Conservation (phyloP, 129 eudicot genomes). For the Lactuca saligna region DNA sequence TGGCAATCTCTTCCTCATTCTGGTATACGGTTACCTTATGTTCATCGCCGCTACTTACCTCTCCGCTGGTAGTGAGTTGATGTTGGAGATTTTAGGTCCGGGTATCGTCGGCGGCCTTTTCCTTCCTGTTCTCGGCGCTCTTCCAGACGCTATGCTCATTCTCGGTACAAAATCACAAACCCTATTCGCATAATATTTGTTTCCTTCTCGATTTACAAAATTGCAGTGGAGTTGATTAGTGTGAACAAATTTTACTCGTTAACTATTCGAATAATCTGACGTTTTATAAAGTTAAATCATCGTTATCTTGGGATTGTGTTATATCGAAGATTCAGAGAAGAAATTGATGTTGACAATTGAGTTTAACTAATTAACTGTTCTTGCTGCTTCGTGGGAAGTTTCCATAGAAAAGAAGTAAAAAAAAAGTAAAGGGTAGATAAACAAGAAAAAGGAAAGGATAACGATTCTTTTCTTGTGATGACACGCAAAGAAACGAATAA, state of each 20-base stretch:
- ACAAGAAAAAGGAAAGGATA: background rate
- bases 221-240: too few species aligned
- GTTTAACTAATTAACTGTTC: constrained; percentile 5
- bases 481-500: background rate
- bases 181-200: background rate
- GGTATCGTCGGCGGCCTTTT: constrained; percentile 80
- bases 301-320: background rate
- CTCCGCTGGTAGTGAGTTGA: constrained; percentile 64
- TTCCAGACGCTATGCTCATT: constrained; percentile 87
- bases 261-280: background rate
- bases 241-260: too few species aligned
- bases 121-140: constrained; percentile 82
- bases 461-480: background rate
- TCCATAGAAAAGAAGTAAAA: background rate
- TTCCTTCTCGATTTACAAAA: too few species aligned
- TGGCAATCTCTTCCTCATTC: constrained; percentile 54
- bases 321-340: background rate
- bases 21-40: constrained; percentile 77
- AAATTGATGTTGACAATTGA: background rate
- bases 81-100: constrained; percentile 78
- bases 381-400: constrained; percentile 1
- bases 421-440: background rate
- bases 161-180: constrained; percentile 46
- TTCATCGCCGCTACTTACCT: constrained; percentile 66
- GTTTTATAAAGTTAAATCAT: background rate